Percentiles rank a stretch among this genome's conserved stretches.
These are phyloP conservation scores for Olyra latifolia DNA, from an alignment of 176 grass and related monocot species.

Conservation along the genomic window DNA sequence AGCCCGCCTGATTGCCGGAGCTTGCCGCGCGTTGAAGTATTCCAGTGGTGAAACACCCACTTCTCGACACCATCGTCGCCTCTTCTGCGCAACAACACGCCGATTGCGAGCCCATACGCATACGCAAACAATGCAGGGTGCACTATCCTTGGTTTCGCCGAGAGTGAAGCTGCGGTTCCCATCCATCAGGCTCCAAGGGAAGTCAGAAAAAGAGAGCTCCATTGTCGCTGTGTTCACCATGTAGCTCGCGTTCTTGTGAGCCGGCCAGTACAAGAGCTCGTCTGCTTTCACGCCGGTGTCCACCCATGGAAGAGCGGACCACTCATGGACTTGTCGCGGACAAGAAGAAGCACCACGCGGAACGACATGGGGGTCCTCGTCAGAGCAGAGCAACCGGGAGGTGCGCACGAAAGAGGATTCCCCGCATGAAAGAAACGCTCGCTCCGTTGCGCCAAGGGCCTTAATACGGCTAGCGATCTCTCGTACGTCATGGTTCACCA, in stretches of 20 bases:
- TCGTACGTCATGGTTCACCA: not conserved
- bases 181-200: not conserved
- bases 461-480: not conserved
- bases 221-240: not conserved
- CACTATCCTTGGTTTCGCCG: not conserved
- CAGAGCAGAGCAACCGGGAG: constrained; percentile 4
- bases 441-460: not conserved
- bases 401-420: too few relatives aligned
- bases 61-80: not conserved
- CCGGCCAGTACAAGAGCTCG: not conserved
- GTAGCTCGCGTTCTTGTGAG: not conserved
- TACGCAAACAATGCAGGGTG: constrained; percentile 5
- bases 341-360: not conserved
- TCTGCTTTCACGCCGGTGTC: not conserved
- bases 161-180: not conserved
- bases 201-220: not conserved
- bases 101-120: not conserved
- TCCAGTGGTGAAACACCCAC: too few relatives aligned
- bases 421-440: too few relatives aligned
- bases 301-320: not conserved
- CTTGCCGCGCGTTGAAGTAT: too few relatives aligned
- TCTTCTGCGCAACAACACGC: not conserved
- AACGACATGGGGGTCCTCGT: not conserved
- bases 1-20: too few relatives aligned
- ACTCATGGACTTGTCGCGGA: not conserved